phyloP scores from a whole-genome alignment of 140 eudicot species.

The Cichorium intybus region DNA sequence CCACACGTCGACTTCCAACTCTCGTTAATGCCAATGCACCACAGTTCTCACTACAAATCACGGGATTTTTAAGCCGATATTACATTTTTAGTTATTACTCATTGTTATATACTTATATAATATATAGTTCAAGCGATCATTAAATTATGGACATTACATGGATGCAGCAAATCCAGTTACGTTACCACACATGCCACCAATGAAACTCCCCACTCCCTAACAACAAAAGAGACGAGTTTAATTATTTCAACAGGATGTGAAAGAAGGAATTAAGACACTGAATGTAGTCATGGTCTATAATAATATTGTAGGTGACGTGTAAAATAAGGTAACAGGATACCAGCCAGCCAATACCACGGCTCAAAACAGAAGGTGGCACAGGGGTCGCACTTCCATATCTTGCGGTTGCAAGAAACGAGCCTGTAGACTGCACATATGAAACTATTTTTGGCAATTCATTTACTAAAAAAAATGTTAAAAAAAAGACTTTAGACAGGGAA shows the following conservation, averaged over 20 bases:
- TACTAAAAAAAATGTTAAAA: not conserved
- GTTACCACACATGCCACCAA: constrained; percentile 59
- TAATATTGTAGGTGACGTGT: too few relatives aligned
- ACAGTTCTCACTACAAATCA: constrained; percentile 58
- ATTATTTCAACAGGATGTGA: not conserved
- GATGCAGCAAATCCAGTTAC: constrained; percentile 65
- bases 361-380: constrained; percentile 70
- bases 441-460: too few relatives aligned
- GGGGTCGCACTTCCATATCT: constrained; percentile 80
- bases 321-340: constrained; percentile 25
- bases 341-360: constrained; percentile 81
- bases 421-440: constrained; percentile 50
- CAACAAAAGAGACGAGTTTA: not conserved
- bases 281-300: not conserved
- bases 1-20: constrained; percentile 74
- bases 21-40: constrained; percentile 75
- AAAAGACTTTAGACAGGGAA: not conserved
- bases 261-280: not conserved
- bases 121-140: not conserved
- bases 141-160: constrained; percentile 43
- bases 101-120: too few relatives aligned
- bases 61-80: too few relatives aligned
- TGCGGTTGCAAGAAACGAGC: constrained; percentile 61
- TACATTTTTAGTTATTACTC: too few relatives aligned
- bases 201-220: constrained; percentile 73